Base-by-base conservation (phyloP, 169 alveolate genomes). In the Perkinsus marinus region DNA sequence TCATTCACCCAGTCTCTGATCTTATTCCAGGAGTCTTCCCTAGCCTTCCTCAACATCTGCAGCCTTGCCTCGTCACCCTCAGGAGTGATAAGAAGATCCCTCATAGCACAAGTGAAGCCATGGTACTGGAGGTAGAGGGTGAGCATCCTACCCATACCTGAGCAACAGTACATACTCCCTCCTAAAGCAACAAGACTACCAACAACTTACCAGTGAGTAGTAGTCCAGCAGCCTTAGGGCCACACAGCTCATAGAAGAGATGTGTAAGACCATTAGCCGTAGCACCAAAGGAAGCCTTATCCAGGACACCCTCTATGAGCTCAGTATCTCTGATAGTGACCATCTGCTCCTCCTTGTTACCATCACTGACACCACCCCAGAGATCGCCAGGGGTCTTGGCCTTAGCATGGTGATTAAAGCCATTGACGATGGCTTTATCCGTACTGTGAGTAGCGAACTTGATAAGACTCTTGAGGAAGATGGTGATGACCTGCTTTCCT, bases 271-370 rank as follows among this genome's bases (percentile, higher is more conserved):
- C 99, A 94, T 96, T 98, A 46, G 98, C 97, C 39, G 98, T 96
- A 39, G 99, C 97, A 68, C 99, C 99, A 69, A 99, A 96, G 94
- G 98, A 98, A 57, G 97, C 96, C 94, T 99, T 99, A 93, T 98
- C 99, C 39, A 99, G 93, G 68, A 98, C 98, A n/a, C 99, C 99
- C 93, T 96, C 96, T 43, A 98, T 93, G 89, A 98, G 95, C 94
- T 98, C 99, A 39, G 99, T 98, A 68, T 98, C 96, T 93, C 91
- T 68, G 22, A 93, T 93, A 39, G 92, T 39, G 68, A 91, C 92
- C 34, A 47, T 22, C 3, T 36, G 91, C 39, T 94, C 96, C 89
- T 94, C 96, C 37, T 89, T 93, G 91, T 93, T 93, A 0, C 96
- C 98, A 41, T 93, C 97, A 30, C 94, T 92, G 13, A 91, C 96